Evolutionary conservation across 352 stramenopile species (phyloP), one percentile per base, ranked within the genome.

Genomic region (Globisporangium nunn): DNA sequence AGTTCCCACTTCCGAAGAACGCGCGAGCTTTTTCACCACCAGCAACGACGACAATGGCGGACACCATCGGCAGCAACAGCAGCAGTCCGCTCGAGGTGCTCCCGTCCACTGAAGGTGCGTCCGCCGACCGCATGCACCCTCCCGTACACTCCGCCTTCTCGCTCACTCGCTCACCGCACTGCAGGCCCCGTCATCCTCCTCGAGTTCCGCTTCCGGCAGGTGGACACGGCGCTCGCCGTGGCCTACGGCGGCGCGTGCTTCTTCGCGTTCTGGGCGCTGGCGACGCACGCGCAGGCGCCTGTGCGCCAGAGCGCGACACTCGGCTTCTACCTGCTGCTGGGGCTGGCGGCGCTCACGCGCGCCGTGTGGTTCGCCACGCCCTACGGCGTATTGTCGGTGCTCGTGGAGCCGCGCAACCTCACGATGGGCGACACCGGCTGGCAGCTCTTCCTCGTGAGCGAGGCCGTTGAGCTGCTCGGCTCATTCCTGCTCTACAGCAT

Each of bases 401-500:
- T 81, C 6, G 66, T 88, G 31, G 72, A 83, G 64, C 83, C 83
- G 3, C 59, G 69, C 4, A 63, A 69, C 7, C 63, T 93, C 45
- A 59, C 73, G 48, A 84, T 87, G 67, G 80, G 78, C 33, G 78
- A 93, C 31, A 68, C 80, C 49, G 80, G 77, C 37, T 90, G 70
- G 73, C 54, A 59, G 15, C 54, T 83, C 53, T 87, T 91, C 43
- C 85, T 97, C 18, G 35, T 89, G 15, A 85, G 81, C 2, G 93
- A 98, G 60, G 61, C 91, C 37, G 74, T 97, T 8, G 72, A 98
- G 51, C 87, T 92, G 35, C 55, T 95, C 6, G 96, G 96, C 45
- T 97, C 88, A 18, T 81, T 98, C 50, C 75, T 95, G n/a, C 75
- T 98, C 31, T 98, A 98, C 74, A 94, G 85, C 55, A 96, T 98